These are phyloP conservation scores for Phytophthora pinifolia DNA, from an alignment of 352 stramenopile genomes.

Conservation along the genomic window DNA sequence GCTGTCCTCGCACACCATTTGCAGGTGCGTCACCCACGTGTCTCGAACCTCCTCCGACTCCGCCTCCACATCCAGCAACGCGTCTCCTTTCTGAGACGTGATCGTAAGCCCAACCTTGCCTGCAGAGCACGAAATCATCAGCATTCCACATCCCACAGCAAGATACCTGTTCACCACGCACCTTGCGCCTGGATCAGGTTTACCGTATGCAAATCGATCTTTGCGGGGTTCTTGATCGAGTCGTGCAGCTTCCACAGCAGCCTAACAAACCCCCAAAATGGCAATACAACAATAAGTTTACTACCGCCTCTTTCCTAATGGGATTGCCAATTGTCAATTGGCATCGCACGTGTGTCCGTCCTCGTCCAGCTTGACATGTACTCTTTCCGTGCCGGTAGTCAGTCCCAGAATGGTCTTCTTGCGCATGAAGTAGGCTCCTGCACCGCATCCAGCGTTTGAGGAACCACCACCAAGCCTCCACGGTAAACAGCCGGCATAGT, in stretches of 20 bases:
- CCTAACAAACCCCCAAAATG: conserved; percentile 24
- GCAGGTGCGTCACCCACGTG: conserved; percentile 72
- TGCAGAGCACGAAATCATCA: conserved; percentile 6
- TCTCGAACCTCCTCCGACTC: conserved; percentile 61
- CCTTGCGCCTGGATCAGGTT: conserved; percentile 59
- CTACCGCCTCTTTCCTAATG: not conserved
- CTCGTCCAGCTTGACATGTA: conserved; percentile 60
- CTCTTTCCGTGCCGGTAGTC: conserved; percentile 57
- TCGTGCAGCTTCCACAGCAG: conserved; percentile 70
- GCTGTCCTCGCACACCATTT: conserved; percentile 72
- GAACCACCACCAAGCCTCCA: not conserved
- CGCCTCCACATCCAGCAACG: conserved; percentile 71
- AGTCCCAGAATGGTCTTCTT: conserved; percentile 80
- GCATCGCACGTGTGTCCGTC: conserved; percentile 56
- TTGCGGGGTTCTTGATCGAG: conserved; percentile 45
- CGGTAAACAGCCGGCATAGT: not conserved
- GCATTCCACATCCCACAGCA: conserved; percentile 1
- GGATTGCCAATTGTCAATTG: not conserved
- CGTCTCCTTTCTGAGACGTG: conserved; percentile 59
- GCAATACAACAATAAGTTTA: not conserved
- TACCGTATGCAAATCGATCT: conserved; percentile 52
- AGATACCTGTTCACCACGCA: conserved; percentile 5
- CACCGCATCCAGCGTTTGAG: not conserved
- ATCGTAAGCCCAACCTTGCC: conserved; percentile 49
- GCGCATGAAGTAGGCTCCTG: conserved; percentile 67